A percentile compares a stretch with the other conserved stretches of the same genome.
Evolutionary conservation across 2,329 filamentous ascomycete genomes (phyloP).

Genomic region (Ophiostoma australiae): DNA sequence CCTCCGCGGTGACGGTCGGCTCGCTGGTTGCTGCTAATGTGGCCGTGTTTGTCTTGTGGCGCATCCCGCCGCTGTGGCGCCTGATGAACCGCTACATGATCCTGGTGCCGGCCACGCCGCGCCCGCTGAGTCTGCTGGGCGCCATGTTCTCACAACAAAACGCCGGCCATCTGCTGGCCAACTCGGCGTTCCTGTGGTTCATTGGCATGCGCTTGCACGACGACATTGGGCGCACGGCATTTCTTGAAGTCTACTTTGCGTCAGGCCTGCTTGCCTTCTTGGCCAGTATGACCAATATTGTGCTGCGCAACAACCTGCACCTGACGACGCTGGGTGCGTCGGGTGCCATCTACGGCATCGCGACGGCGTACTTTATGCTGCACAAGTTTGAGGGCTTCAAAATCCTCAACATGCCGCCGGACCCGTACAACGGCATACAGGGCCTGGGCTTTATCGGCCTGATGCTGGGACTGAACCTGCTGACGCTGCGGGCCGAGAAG

Average conservation of each 20-base stretch:
- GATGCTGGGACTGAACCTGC: slow-evolving; percentile 47
- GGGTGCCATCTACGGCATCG: slow-evolving; percentile 57
- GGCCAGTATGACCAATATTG: slow-evolving; percentile 50
- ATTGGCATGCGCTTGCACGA: slow-evolving; percentile 64
- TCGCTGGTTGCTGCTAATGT: slow-evolving; percentile 57
- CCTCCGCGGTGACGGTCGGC: slow-evolving; percentile 60
- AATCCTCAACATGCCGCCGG: slow-evolving; percentile 53
- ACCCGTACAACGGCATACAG: slow-evolving; percentile 48
- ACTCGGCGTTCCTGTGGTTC: slow-evolving; percentile 62
- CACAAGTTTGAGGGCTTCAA: slow-evolving; percentile 54
- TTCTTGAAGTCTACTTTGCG: slow-evolving; percentile 61
- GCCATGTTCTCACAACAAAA: slow-evolving; percentile 66
- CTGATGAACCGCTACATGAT: slow-evolving; percentile 65
- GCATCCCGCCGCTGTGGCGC: slow-evolving; percentile 59
- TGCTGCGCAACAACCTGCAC: slow-evolving; percentile 43
- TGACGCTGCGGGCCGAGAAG: slow-evolving; percentile 42
- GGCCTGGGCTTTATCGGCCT: slow-evolving; percentile 52
- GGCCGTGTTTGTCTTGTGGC: slow-evolving; percentile 55
- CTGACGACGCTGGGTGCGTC: slow-evolving; percentile 62
- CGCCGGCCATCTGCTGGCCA: slow-evolving; percentile 55
- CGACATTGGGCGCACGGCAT: slow-evolving; percentile 63
- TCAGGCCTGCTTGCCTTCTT: slow-evolving; percentile 56
- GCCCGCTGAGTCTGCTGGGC: slow-evolving; percentile 56
- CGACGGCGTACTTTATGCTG: slow-evolving; percentile 58
- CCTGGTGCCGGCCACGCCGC: slow-evolving; percentile 59